phyloP scores from a whole-genome alignment of 2,329 filamentous ascomycete species.

The Camptophora hylomeconis region DNA sequence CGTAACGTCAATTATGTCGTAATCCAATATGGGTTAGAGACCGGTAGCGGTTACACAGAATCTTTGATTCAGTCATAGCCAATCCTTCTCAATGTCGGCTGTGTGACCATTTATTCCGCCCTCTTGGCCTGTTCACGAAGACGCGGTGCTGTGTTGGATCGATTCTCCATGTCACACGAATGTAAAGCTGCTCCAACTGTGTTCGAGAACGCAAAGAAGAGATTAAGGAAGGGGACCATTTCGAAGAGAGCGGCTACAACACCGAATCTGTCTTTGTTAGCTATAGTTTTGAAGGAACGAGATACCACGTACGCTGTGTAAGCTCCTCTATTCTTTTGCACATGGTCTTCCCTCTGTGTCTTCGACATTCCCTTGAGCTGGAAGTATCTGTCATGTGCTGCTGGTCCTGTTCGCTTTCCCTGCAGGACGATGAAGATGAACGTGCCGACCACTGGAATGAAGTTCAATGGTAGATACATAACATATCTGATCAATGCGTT shows the following conservation, averaged over 20 bases:
- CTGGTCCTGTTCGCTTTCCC: conserved; percentile 44
- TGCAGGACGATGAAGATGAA: conserved; percentile 67
- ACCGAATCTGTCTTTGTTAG: conserved; percentile 38
- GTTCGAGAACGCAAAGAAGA: conserved; percentile 83
- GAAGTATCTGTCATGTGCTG: conserved; percentile 59
- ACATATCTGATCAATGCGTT: conserved; percentile 60
- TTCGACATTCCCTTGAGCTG: conserved; percentile 75
- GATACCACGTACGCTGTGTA: conserved; percentile 60
- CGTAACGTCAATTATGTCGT: too few relatives aligned
- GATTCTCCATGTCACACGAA: conserved; percentile 69
- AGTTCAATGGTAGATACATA: conserved; percentile 82
- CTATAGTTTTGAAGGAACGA: conserved; percentile 7
- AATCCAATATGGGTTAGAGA: too few relatives aligned
- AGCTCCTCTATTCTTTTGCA: conserved; percentile 56
- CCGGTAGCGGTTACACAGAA: too few relatives aligned
- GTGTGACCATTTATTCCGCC: conserved; percentile 17
- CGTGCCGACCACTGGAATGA: conserved; percentile 81
- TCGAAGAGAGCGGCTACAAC: conserved; percentile 73
- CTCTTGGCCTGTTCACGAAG: conserved; percentile 22
- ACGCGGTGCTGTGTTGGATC: conserved; percentile 19
- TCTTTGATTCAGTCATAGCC: too few relatives aligned
- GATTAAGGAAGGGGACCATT: conserved; percentile 68
- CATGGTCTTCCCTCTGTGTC: conserved; percentile 52
- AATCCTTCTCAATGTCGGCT: too few relatives aligned
- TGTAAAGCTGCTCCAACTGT: conserved; percentile 86